Base-by-base conservation (phyloP, 75 land plant species). In the Sequoiadendron giganteum region DNA sequence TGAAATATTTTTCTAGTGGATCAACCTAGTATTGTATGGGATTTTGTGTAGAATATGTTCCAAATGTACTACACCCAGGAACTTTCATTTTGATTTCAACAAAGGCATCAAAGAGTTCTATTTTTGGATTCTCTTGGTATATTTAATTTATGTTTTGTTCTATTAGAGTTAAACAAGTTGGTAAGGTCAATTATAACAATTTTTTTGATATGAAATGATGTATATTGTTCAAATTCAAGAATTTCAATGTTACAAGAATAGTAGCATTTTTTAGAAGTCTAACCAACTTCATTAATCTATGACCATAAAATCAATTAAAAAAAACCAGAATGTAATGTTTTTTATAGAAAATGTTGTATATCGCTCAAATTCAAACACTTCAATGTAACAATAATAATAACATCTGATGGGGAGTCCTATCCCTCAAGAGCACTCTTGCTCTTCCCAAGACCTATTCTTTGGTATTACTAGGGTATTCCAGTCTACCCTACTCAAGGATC, bases 81-180 rank as follows among this genome's bases (percentile, higher is more conserved):
- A 94, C 96, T 68, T 89, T 91, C 89, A 95, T 89, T 32, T 79
- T 10, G 13, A 95, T 86, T 5, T 82, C 88, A 28, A 70, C 75
- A 8, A 32, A 28, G 36, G 0, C 10, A 70, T 28, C 5, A 19
- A 10, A n/a, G 8, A 83, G 48, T 83, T 40, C 48, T n/a, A 32
- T 38, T 47, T 84, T 28, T 45, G 36, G 32, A 9, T 21, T 76
- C 38, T 89, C 85, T 47, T 38, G 72, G 70, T 47, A 61, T 70
- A 25, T 91, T 85, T 10, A 93, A 55, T 5, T 47, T 82, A 30
- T 90, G 92, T n/a, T 96, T 89, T n/a, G 98, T 96, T 18, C 97
- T 97, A n/a, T 96, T 91, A 18, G 92, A 84, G 85, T 97, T 97
- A 93, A 94, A 94, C 99, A 97, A 96, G 89, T 95, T 91, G 45